Conservation (phyloP, 1,284 basidiomycete species). For the Sporisorium exsertum region DNA sequence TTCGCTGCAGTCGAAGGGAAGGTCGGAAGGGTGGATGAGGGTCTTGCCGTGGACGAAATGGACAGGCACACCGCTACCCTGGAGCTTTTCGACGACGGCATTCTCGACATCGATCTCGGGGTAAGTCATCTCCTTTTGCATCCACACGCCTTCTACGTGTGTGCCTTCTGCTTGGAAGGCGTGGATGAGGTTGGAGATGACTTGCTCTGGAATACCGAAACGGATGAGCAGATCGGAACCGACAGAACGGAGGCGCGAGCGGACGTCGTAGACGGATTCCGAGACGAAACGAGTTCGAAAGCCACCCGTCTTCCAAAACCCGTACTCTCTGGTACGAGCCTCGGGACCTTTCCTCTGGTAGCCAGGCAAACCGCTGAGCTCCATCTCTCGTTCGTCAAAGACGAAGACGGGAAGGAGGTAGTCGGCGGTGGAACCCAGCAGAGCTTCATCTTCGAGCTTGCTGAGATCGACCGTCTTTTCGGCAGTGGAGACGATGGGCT, state of each 20-base stretch:
- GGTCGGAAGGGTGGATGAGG: conserved; percentile 69
- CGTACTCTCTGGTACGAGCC: conserved; percentile 70
- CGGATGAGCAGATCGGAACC: conserved; percentile 73
- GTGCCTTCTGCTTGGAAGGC: conserved; percentile 57
- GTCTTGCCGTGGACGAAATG: conserved; percentile 62
- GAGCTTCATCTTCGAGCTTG: conserved; percentile 55
- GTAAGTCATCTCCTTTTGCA: conserved; percentile 64
- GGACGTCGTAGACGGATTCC: conserved; percentile 73
- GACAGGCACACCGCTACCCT: conserved; percentile 46
- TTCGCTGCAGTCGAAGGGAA: conserved; percentile 71
- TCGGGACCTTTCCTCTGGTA: conserved; percentile 68
- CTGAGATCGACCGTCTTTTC: conserved; percentile 48
- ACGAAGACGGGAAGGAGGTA: conserved; percentile 74
- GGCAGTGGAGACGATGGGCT: conserved; percentile 36
- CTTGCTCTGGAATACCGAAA: conserved; percentile 72
- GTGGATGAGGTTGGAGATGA: conserved; percentile 51
- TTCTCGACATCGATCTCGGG: conserved; percentile 56
- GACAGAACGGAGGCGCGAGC: conserved; percentile 68
- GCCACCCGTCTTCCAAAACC: conserved; percentile 73
- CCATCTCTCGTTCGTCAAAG: conserved; percentile 73
- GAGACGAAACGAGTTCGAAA: conserved; percentile 71
- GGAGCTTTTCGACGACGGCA: conserved; percentile 46
- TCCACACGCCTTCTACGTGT: conserved; percentile 63
- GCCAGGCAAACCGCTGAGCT: conserved; percentile 72
- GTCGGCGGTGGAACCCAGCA: conserved; percentile 64